Evolutionary conservation across 192 early-diverging fungal species (phyloP).

Genomic region (Backusella westeae): DNA sequence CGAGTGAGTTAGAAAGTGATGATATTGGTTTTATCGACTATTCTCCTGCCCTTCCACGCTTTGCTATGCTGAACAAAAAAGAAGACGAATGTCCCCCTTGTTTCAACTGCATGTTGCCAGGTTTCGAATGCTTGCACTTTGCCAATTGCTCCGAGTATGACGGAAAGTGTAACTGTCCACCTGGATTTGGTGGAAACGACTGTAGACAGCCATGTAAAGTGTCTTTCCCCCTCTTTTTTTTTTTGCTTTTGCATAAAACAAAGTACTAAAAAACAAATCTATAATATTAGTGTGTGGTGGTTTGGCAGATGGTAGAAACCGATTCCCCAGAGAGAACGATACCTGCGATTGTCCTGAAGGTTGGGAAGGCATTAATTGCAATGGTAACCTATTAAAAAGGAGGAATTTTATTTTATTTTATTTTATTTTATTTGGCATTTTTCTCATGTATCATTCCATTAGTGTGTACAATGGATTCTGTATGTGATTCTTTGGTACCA

Average conservation of each 20-base stretch:
- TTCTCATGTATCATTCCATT: neutral
- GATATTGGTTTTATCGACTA: neutral
- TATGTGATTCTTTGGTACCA: slow-evolving; percentile 66
- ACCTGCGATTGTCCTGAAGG: slow-evolving; percentile 79
- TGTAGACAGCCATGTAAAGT: slow-evolving; percentile 66
- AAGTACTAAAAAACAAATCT: neutral
- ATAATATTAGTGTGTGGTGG: slow-evolving; percentile 67
- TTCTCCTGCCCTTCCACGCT: neutral
- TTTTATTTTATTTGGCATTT: neutral
- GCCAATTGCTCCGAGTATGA: slow-evolving; percentile 71
- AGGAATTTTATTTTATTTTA: neutral
- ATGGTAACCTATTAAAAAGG: slow-evolving; percentile 45
- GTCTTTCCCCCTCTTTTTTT: neutral
- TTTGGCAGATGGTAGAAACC: slow-evolving; percentile 60
- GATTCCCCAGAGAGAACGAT: slow-evolving; percentile 51
- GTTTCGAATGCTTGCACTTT: slow-evolving; percentile 72
- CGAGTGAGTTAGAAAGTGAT: neutral
- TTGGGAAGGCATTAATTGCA: slow-evolving; percentile 95
- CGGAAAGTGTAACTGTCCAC: slow-evolving; percentile 72
- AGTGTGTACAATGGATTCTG: slow-evolving; percentile 64
- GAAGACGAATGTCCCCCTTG: slow-evolving; percentile 67
- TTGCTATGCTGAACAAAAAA: neutral
- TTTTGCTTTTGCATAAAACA: neutral
- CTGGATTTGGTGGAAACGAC: slow-evolving; percentile 80
- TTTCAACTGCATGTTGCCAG: slow-evolving; percentile 82